Evolutionary conservation across 768 basidiomycete genomes (phyloP).

Genomic region (Pleurotus djamor): DNA sequence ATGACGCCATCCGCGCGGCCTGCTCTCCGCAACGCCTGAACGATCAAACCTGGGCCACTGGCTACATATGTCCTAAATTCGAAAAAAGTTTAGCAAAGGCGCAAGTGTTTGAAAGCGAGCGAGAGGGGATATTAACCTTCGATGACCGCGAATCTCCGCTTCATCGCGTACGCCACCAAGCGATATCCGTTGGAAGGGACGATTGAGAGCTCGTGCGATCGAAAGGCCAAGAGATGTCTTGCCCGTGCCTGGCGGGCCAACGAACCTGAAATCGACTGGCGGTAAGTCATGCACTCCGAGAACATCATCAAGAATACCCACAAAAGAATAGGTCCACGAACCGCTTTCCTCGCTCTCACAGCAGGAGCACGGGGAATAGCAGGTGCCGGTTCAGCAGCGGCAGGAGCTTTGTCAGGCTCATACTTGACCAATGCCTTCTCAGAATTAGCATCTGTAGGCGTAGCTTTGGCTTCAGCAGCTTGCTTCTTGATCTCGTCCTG

Average conservation of each 20-base stretch:
- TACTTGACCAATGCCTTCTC: slow-evolving; percentile 9
- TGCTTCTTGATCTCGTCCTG: slow-evolving; percentile 13
- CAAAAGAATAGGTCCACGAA: slow-evolving; percentile 76
- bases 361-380: neutral
- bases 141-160: slow-evolving; percentile 77
- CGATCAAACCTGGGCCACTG: slow-evolving; percentile 79
- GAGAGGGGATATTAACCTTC: slow-evolving; percentile 1
- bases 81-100: neutral
- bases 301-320: slow-evolving; percentile 22
- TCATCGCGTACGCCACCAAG: slow-evolving; percentile 94
- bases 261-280: slow-evolving; percentile 48
- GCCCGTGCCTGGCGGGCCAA: slow-evolving; percentile 89
- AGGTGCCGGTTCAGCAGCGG: neutral
- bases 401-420: neutral
- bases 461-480: slow-evolving; percentile 17
- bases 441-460: slow-evolving; percentile 9
- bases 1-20: slow-evolving; percentile 80
- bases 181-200: slow-evolving; percentile 91
- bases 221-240: slow-evolving; percentile 92
- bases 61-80: slow-evolving; percentile 82
- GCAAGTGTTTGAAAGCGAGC: neutral
- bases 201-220: slow-evolving; percentile 75
- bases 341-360: slow-evolving; percentile 32
- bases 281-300: neutral
- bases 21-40: slow-evolving; percentile 84